Percentiles rank a stretch among this genome's conserved stretches.
These are phyloP conservation scores for Gymnopilus dilepis DNA, from an alignment of 768 basidiomycete genomes.

Conservation along the genomic window DNA sequence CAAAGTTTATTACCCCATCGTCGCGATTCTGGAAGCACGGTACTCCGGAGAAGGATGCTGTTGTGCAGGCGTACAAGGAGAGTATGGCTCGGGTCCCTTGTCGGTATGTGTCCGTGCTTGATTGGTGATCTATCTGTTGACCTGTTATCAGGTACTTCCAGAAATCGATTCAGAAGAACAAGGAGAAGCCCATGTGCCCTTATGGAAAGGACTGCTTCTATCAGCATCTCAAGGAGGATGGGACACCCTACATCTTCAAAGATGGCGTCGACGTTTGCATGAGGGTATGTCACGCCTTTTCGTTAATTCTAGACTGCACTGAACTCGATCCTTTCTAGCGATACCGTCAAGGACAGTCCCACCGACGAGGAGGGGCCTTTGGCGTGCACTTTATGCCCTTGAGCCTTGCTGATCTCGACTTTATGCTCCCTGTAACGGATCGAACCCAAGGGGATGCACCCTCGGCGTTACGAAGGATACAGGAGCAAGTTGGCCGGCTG, in stretches of 20 bases:
- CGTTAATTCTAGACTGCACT: not conserved
- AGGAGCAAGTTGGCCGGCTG: conserved; percentile 27
- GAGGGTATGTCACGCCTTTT: conserved; percentile 41
- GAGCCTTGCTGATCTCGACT: conserved; percentile 13
- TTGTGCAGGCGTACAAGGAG: conserved; percentile 64
- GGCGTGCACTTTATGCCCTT: conserved; percentile 19
- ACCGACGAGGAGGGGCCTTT: conserved; percentile 10
- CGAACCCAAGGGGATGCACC: not conserved
- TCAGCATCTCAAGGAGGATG: conserved; percentile 70
- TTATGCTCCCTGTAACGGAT: not conserved
- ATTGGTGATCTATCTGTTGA: not conserved
- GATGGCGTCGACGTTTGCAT: conserved; percentile 61
- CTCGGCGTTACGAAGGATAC: conserved; percentile 12
- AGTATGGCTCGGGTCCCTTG: conserved; percentile 78
- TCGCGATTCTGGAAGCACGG: conserved; percentile 66
- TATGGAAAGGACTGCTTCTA: conserved; percentile 87
- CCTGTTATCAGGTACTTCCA: conserved; percentile 60
- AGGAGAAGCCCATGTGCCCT: conserved; percentile 64
- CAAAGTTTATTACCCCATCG: conserved; percentile 76
- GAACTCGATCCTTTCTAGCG: conserved; percentile 16
- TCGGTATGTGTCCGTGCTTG: conserved; percentile 42
- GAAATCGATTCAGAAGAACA: conserved; percentile 45
- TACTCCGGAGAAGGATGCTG: conserved; percentile 54
- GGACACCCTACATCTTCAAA: conserved; percentile 59
- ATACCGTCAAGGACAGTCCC: conserved; percentile 17